These are phyloP conservation scores for Suhomyces kilbournensis DNA, from an alignment of 805 yeast species.

Conservation along the genomic window DNA sequence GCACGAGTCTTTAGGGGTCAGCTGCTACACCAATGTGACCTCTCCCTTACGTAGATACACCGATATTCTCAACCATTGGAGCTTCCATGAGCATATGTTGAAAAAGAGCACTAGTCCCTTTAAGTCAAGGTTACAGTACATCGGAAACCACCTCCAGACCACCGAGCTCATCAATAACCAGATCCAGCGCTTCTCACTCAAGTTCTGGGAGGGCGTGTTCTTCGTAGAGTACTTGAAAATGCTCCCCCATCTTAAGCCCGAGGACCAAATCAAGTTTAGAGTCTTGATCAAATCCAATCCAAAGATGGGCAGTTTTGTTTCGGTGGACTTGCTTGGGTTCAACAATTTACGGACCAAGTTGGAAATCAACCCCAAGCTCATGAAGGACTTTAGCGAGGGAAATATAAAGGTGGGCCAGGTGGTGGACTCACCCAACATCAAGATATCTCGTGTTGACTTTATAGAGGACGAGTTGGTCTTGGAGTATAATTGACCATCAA, in stretches of 20 bases:
- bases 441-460: constrained; percentile 28
- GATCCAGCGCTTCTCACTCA: constrained; percentile 21
- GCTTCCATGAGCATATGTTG: constrained; percentile 20
- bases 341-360: constrained; percentile 19
- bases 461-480: constrained; percentile 34
- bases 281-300: constrained; percentile 23
- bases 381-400: constrained; percentile 18
- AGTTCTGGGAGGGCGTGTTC: constrained; percentile 39
- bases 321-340: constrained; percentile 27
- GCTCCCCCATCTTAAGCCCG: constrained; percentile 9
- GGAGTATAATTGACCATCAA: constrained; percentile 6
- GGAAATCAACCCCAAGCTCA: constrained; percentile 18
- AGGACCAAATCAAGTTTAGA: constrained; percentile 19
- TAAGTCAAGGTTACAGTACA: constrained; percentile 8
- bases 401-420: constrained; percentile 21
- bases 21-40: constrained; percentile 68
- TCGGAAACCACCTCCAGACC: constrained; percentile 31
- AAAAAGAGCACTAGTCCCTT: not conserved
- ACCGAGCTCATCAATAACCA: constrained; percentile 26
- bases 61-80: constrained; percentile 66
- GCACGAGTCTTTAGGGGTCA: constrained; percentile 66
- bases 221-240: constrained; percentile 26
- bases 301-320: constrained; percentile 22
- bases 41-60: constrained; percentile 35
- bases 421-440: constrained; percentile 15